A percentile compares a stretch with the other conserved stretches of the same genome.
phyloP scores from a whole-genome alignment of 345 rosid species.

The Syzygium grande region DNA sequence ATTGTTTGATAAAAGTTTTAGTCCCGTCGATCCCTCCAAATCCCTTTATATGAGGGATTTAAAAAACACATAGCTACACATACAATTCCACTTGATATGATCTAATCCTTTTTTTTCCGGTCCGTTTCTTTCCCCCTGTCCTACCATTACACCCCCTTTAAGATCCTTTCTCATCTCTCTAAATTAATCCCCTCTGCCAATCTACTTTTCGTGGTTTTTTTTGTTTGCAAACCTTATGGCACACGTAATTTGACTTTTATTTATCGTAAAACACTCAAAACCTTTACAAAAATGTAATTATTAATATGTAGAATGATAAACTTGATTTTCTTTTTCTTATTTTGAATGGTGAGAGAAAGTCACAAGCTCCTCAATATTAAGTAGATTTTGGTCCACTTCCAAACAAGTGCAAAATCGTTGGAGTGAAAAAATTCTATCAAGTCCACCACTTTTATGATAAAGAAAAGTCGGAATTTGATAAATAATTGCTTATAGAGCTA shows the following conservation, averaged over 20 bases:
- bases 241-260: neutral
- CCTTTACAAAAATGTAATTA: neutral
- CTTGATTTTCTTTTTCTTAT: neutral
- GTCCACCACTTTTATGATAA: neutral
- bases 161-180: neutral
- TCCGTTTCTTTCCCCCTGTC: neutral
- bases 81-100: neutral
- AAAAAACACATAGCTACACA: neutral
- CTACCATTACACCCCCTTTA: neutral
- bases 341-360: neutral
- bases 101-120: neutral
- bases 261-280: neutral
- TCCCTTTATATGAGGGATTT: neutral
- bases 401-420: neutral
- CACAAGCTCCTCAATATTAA: neutral
- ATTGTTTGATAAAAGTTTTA: neutral
- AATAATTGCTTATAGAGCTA: neutral
- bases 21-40: neutral
- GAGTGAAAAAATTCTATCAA: neutral
- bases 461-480: neutral
- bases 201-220: neutral
- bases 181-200: neutral
- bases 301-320: neutral
- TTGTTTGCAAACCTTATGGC: neutral
- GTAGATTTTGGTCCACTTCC: neutral